Percentiles rank a stretch among this genome's conserved stretches.
phyloP scores from a whole-genome alignment of 805 yeast species.

The Candida easanensis region DNA sequence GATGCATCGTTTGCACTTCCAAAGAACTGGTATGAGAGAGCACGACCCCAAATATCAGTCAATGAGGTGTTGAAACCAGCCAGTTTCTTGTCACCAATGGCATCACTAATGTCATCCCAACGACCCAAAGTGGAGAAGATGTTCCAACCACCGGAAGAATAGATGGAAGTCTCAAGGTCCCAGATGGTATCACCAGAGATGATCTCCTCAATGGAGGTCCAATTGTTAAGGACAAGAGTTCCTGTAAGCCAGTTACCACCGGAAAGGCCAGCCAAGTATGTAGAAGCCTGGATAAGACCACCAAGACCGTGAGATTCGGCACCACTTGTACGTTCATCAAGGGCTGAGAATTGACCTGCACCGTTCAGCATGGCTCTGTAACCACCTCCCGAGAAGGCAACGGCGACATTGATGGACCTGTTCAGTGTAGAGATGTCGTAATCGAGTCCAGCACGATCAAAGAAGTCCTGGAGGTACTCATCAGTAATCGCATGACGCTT shows the following conservation, averaged over 20 bases:
- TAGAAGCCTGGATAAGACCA: conserved; percentile 65
- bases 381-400: conserved; percentile 85
- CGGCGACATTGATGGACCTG: conserved; percentile 47
- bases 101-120: conserved; percentile 53
- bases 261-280: conserved; percentile 72
- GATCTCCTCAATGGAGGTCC: conserved; percentile 19
- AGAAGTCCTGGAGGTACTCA: conserved; percentile 27
- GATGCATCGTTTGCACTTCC: conserved; percentile 29
- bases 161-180: conserved; percentile 44
- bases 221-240: conserved; percentile 60
- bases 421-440: conserved; percentile 37
- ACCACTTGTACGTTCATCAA: conserved; percentile 65
- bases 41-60: conserved; percentile 81
- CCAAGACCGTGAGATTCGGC: conserved; percentile 59
- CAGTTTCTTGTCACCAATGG: conserved; percentile 45
- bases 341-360: conserved; percentile 77
- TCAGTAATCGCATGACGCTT: conserved; percentile 33
- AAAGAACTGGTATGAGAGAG: conserved; percentile 26
- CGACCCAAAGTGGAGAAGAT: conserved; percentile 48
- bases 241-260: conserved; percentile 85
- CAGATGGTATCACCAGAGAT: conserved; percentile 12
- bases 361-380: conserved; percentile 85
- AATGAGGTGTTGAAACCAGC: conserved; percentile 71
- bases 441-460: conserved; percentile 48
- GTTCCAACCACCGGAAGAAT: conserved; percentile 62